Conservation (phyloP, 2,329 filamentous ascomycete genomes). For the Helminthosporium solani region DNA sequence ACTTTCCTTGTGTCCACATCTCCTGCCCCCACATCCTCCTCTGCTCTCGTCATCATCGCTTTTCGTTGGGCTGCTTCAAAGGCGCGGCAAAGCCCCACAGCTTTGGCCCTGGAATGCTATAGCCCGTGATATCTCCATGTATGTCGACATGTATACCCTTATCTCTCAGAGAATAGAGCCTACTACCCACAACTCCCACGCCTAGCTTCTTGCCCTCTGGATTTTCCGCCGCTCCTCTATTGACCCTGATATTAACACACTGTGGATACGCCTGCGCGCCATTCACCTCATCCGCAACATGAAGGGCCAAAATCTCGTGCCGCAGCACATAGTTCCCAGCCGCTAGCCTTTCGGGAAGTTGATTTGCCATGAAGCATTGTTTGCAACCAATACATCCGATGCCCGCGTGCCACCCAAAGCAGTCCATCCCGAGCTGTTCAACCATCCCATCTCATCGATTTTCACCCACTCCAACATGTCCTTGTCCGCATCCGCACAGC, state of each 20-base stretch:
- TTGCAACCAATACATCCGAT: constrained; percentile 34
- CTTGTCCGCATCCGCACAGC: constrained; percentile 23
- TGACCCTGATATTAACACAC: constrained; percentile 52
- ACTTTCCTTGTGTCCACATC: not conserved
- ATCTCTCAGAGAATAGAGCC: constrained; percentile 46
- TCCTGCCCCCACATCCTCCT: not conserved
- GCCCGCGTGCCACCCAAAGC: constrained; percentile 33
- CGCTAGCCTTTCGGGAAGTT: constrained; percentile 45
- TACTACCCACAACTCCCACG: constrained; percentile 49
- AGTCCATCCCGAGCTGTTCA: constrained; percentile 24
- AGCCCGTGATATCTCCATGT: constrained; percentile 35
- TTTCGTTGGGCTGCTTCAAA: constrained; percentile 4
- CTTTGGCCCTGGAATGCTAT: constrained; percentile 44
- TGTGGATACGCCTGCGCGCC: constrained; percentile 55
- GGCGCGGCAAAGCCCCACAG: constrained; percentile 19
- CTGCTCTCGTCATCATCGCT: not conserved
- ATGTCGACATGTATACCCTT: constrained; percentile 45
- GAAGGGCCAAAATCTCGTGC: constrained; percentile 55
- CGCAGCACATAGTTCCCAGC: constrained; percentile 54
- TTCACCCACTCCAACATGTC: constrained; percentile 32
- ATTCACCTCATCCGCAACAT: constrained; percentile 43
- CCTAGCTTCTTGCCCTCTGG: constrained; percentile 29
- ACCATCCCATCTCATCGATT: constrained; percentile 30
- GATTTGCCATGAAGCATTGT: constrained; percentile 49
- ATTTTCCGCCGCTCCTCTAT: constrained; percentile 28